Evolutionary conservation across 495 filamentous ascomycete genomes (phyloP).

Genomic region (Jackrogersella multiformis): DNA sequence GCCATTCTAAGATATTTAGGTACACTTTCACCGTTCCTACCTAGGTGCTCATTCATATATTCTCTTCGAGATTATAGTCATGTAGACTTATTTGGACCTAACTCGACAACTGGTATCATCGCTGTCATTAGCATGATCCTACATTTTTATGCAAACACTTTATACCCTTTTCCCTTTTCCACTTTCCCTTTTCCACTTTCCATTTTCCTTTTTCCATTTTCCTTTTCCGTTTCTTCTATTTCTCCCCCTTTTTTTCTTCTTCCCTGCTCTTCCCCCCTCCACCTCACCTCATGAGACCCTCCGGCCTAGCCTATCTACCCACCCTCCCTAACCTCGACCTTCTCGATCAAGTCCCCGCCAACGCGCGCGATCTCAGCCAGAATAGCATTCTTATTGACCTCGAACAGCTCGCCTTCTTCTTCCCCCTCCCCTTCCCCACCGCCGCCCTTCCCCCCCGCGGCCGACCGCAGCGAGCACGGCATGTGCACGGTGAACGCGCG

Average conservation of each 20-base stretch:
- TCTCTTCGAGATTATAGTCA: too few species aligned
- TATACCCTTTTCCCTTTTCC: too few species aligned
- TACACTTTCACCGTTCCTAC: too few species aligned
- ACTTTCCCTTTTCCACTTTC: too few species aligned
- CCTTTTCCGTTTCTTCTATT: too few species aligned
- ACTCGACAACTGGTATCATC: neutral
- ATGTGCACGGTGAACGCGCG: slow-evolving; percentile 74
- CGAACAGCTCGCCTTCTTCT: slow-evolving; percentile 52
- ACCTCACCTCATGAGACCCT: neutral
- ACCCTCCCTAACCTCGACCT: slow-evolving; percentile 54
- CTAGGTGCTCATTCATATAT: too few species aligned
- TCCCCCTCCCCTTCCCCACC: slow-evolving; percentile 32
- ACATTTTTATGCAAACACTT: neutral
- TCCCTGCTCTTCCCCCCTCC: neutral
- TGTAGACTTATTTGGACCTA: too few species aligned
- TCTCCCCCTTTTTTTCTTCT: neutral
- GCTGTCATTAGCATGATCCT: neutral
- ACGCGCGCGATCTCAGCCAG: slow-evolving; percentile 81
- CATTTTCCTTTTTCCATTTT: too few species aligned
- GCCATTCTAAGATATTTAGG: too few species aligned
- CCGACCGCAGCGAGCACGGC: slow-evolving; percentile 72
- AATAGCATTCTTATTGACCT: slow-evolving; percentile 76
- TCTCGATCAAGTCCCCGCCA: slow-evolving; percentile 68
- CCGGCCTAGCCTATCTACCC: neutral
- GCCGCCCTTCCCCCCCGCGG: slow-evolving; percentile 26